Evolutionary conservation across 2,329 filamentous ascomycete genomes (phyloP).

Genomic region (Furcasterigmium sp.): DNA sequence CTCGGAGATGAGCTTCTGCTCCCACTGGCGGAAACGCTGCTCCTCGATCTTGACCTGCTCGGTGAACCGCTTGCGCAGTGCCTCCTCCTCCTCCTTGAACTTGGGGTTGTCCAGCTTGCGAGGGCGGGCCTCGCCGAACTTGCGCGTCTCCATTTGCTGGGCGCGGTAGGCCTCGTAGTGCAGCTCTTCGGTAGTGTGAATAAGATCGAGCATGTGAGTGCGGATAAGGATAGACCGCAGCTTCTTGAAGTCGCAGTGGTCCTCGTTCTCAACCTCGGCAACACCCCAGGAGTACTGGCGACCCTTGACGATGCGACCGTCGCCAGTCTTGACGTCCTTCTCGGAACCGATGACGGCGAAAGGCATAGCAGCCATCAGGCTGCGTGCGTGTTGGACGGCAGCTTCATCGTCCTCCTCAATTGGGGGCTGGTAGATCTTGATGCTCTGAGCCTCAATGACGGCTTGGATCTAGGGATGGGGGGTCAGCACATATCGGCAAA

Average conservation of each 20-base stretch:
- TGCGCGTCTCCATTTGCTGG: constrained; percentile 99
- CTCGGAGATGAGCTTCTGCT: constrained; percentile 99
- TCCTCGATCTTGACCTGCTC: constrained; percentile 99
- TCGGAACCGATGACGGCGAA: constrained; percentile 98
- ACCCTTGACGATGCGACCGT: constrained; percentile 96
- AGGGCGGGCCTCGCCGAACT: constrained; percentile 95
- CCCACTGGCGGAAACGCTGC: constrained; percentile 98
- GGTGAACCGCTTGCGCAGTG: constrained; percentile 96
- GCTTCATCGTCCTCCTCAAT: constrained; percentile 98
- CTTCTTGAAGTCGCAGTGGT: constrained; percentile 99
- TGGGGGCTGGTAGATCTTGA: constrained; percentile 98
- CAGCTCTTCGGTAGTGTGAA: constrained; percentile 98
- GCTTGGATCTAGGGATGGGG: constrained; percentile 68
- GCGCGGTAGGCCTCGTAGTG: constrained; percentile 99
- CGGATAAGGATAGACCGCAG: constrained; percentile 97
- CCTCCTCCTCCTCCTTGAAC: constrained; percentile 99
- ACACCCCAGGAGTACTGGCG: constrained; percentile 99
- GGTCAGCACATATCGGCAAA: background rate
- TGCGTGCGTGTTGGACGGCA: constrained; percentile 89
- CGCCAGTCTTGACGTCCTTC: constrained; percentile 96
- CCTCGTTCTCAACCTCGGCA: constrained; percentile 98
- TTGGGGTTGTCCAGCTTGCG: constrained; percentile 99
- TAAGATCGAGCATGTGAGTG: constrained; percentile 99
- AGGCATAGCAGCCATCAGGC: constrained; percentile 93
- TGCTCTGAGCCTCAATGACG: constrained; percentile 96